phyloP scores from a whole-genome alignment of 768 basidiomycete genomes.

The Holtermanniella nyarrowii region DNA sequence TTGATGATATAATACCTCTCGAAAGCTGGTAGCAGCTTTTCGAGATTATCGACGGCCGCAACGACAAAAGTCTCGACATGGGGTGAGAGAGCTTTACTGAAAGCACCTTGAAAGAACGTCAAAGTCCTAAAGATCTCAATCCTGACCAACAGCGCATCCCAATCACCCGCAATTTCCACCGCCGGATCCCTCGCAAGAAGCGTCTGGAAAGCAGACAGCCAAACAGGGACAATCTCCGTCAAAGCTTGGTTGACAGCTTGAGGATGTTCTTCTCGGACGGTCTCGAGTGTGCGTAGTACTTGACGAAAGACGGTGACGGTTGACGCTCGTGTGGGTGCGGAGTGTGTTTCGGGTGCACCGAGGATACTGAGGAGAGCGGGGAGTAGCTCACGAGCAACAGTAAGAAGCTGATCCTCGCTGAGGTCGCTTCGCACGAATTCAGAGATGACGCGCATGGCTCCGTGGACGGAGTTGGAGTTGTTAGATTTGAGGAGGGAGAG shows the following conservation, averaged over 20 bases:
- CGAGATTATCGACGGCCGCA: constrained; percentile 44
- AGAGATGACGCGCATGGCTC: constrained; percentile 88
- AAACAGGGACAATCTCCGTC: constrained; percentile 68
- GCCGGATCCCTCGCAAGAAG: constrained; percentile 58
- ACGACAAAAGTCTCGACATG: constrained; percentile 39
- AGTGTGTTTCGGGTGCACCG: constrained; percentile 62
- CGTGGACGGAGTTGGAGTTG: constrained; percentile 70
- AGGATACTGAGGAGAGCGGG: constrained; percentile 75
- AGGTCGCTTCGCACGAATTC: constrained; percentile 90
- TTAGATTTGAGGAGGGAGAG: constrained; percentile 65
- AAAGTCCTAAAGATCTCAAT: constrained; percentile 83
- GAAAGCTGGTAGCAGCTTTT: constrained; percentile 29
- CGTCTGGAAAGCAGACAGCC: constrained; percentile 82
- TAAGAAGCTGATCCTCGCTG: constrained; percentile 88
- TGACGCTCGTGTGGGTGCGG: constrained; percentile 69
- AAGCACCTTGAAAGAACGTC: constrained; percentile 66
- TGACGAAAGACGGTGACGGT: constrained; percentile 82
- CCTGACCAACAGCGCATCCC: constrained; percentile 72
- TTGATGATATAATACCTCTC: constrained; percentile 21
- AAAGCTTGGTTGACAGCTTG: constrained; percentile 74
- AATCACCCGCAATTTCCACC: constrained; percentile 53
- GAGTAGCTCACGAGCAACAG: constrained; percentile 75
- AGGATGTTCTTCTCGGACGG: constrained; percentile 89
- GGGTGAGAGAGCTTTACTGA: constrained; percentile 60
- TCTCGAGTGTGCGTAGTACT: constrained; percentile 78